Percentiles rank a stretch among this genome's conserved stretches.
Evolutionary conservation across 192 early-diverging fungal genomes (phyloP).

Genomic region (Podochytrium sp.): DNA sequence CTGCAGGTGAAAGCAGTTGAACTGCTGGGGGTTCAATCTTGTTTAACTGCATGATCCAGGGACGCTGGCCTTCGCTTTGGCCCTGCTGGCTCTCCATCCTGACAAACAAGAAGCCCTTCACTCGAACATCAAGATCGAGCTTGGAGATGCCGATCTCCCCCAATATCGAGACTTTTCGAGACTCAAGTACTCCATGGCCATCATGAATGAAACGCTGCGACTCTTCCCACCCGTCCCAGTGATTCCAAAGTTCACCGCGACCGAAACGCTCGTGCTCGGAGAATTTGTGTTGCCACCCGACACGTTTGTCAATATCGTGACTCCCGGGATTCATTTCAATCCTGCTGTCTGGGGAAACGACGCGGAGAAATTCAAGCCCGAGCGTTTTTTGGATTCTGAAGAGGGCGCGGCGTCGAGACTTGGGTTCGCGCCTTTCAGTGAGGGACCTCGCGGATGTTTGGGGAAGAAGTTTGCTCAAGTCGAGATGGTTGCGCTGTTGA

Average conservation of each 20-base stretch:
- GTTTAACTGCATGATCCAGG: not conserved
- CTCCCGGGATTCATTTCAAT: constrained; percentile 17
- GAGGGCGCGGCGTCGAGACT: not conserved
- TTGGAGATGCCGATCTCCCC: constrained; percentile 11
- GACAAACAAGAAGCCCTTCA: constrained; percentile 47
- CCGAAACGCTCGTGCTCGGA: constrained; percentile 10
- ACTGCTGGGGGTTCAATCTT: not conserved
- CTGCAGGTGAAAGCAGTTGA: constrained; percentile 13
- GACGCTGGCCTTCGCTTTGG: not conserved
- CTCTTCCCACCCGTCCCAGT: constrained; percentile 33
- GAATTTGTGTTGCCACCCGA: constrained; percentile 12
- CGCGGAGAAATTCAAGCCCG: constrained; percentile 12
- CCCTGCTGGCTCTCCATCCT: constrained; percentile 41
- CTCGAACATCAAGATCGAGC: constrained; percentile 35
- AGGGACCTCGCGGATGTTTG: constrained; percentile 39
- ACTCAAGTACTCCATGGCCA: constrained; percentile 33
- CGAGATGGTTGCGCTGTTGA: constrained; percentile 31
- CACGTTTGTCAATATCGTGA: constrained; percentile 12
- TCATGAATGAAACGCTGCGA: constrained; percentile 48
- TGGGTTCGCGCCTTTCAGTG: constrained; percentile 39
- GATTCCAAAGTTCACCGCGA: constrained; percentile 37
- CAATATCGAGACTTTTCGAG: constrained; percentile 19
- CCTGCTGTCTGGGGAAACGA: constrained; percentile 21
- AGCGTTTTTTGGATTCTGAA: not conserved
- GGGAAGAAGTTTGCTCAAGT: constrained; percentile 48